phyloP scores from a whole-genome alignment of 305 asterid genomes.

The Solanum hybrid region DNA sequence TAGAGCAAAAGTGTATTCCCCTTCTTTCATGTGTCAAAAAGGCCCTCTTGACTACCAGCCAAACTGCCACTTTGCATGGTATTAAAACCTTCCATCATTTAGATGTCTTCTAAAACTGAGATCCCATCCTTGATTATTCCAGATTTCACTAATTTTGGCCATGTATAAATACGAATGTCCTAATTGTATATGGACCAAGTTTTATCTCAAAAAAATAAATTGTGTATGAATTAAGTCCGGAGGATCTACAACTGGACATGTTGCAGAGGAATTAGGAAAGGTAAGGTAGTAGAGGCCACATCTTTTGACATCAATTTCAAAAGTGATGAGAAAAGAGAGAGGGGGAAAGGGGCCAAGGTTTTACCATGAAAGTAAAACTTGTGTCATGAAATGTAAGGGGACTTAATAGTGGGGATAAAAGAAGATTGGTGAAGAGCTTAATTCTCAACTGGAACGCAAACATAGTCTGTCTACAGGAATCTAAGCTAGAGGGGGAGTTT shows the following conservation, averaged over 20 bases:
- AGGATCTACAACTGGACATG: background rate
- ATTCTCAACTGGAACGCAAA: background rate
- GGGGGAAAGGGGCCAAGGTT: background rate
- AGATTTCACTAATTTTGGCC: background rate
- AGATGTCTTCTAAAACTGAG: background rate
- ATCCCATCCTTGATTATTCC: background rate
- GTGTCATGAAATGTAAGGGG: background rate
- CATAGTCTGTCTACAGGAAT: background rate
- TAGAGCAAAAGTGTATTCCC: background rate
- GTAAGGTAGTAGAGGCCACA: background rate
- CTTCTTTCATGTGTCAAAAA: background rate
- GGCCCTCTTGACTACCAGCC: background rate
- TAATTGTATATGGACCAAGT: background rate
- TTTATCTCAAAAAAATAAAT: background rate
- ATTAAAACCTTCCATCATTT: background rate
- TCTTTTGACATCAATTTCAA: background rate
- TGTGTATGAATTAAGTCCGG: background rate
- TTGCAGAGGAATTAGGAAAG: background rate
- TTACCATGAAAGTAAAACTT: too few species aligned
- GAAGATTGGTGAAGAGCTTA: background rate
- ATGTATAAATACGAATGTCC: background rate
- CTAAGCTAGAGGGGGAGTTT: background rate
- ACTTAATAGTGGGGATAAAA: background rate
- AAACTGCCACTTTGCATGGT: background rate
- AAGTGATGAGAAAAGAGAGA: background rate